Evolutionary conservation across 306 rosid genomes (phyloP).

Genomic region (Purshia tridentata): DNA sequence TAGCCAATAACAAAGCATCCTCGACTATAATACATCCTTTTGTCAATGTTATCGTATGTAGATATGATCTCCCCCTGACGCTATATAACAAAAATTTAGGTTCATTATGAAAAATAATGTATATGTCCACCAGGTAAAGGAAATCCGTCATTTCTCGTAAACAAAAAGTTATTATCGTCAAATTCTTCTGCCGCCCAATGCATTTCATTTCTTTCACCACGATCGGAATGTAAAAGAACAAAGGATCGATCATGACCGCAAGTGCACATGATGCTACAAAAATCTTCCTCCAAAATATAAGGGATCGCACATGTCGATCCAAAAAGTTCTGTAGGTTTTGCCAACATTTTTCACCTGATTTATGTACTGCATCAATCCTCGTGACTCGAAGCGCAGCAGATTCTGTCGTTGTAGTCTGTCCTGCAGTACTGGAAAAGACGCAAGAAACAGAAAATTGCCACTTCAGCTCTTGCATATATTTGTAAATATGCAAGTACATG

Average conservation of each 20-base stretch:
- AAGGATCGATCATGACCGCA: conserved; percentile 33
- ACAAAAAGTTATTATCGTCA: conserved; percentile 15
- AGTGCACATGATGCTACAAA: conserved; percentile 26
- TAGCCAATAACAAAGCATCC: neutral
- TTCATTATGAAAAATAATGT: neutral
- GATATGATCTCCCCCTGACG: neutral
- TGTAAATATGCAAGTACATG: no score
- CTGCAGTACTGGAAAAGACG: neutral
- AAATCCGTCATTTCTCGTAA: conserved; percentile 27
- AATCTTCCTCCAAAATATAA: conserved; percentile 15
- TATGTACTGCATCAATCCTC: neutral
- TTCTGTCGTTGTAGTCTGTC: neutral
- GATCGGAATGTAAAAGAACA: conserved; percentile 37
- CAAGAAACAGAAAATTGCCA: neutral
- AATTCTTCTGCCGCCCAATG: conserved; percentile 21
- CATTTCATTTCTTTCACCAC: conserved; percentile 17
- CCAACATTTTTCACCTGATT: neutral
- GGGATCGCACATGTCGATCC: neutral
- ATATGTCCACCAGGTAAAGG: conserved; percentile 20
- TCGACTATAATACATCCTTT: neutral
- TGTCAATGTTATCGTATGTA: neutral
- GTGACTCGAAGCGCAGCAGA: neutral
- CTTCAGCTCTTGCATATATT: no score
- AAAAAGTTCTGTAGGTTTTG: neutral
- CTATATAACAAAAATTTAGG: neutral